Base-by-base conservation (phyloP, 2,329 filamentous ascomycete species). In the Fusarium circinatum region DNA sequence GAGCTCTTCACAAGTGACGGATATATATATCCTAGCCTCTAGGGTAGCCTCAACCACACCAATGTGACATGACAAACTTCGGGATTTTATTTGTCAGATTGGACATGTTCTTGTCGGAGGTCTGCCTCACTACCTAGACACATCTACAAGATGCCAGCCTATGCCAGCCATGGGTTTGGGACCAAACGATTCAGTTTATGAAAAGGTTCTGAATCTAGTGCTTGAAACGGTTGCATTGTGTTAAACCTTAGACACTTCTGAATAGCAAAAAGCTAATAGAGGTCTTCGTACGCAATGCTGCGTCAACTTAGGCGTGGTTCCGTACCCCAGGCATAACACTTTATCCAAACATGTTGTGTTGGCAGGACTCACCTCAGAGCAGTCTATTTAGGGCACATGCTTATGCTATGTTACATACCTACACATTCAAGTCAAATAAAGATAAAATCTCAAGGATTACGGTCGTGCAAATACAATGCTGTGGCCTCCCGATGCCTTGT, bases 401-500 rank as follows among this genome's bases (percentile, higher is more conserved):
- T 58, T 42, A 49, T 51, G 20, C 39, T 26, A 41, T 30, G 28
- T 26, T 49, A 39, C 49, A 60, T 54, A 39, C 45, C 39, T 32
- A 38, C 57, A 24, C 59, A 54, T 38, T 68, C 17, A 58, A 24
- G 22, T 30, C 18, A 32, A 61, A 47, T n/a, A 65, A 41, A 36
- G 59, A 66, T 65, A 45, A 34, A 59, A 24, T 48, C 39, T 48
- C 55, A 59, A 65, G 41, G 47, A 51, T 51, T 41, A 20, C 24
- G 28, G 68, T 56, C 58, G 36, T 61, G 49, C 57, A 65, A 75
- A 58, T 55, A 75, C 54, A 66, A 58, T 42, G 57, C 57, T 61
- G 58, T 60, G 61, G 57, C 49, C 68, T 70, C 58, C 68, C 61
- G 69, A 69, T 60, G 65, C 72, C 62, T 68, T 65, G 72, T 75